A percentile compares a stretch with the other conserved stretches of the same genome.
These are phyloP conservation scores for Talaromyces sp. DNA, from an alignment of 2,329 filamentous ascomycete species.

Conservation along the genomic window DNA sequence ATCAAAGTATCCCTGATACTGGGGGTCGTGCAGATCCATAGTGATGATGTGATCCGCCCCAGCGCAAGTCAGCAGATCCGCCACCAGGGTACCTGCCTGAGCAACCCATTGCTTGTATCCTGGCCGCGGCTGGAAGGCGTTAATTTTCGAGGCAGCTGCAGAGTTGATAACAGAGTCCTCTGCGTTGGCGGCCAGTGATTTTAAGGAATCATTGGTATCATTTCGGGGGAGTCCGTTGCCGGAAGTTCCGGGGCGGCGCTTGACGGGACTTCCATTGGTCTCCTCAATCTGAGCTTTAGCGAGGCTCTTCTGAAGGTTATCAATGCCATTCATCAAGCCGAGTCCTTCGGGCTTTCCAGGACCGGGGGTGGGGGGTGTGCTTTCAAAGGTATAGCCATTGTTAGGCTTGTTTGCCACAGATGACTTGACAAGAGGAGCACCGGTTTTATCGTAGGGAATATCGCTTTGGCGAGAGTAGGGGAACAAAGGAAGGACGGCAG, in stretches of 20 bases:
- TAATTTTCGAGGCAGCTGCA: constrained; percentile 54
- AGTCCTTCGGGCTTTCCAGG: constrained; percentile 69
- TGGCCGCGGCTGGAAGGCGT: constrained; percentile 76
- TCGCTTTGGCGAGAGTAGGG: constrained; percentile 97
- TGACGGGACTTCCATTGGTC: constrained; percentile 45
- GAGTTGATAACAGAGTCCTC: constrained; percentile 67
- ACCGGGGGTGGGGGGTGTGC: constrained; percentile 81
- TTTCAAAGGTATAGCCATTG: constrained; percentile 81
- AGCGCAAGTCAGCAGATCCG: constrained; percentile 90
- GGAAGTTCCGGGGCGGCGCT: constrained; percentile 38
- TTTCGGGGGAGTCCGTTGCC: constrained; percentile 44
- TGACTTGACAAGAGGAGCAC: constrained; percentile 79
- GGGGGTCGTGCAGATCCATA: constrained; percentile 93
- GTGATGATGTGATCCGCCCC: constrained; percentile 97
- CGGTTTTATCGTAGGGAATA: constrained; percentile 93
- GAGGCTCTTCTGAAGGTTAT: constrained; percentile 72
- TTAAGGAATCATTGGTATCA: constrained; percentile 42
- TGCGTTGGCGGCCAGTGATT: constrained; percentile 43
- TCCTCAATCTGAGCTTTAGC: constrained; percentile 67
- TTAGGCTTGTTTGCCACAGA: constrained; percentile 47
- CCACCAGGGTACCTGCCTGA: constrained; percentile 91
- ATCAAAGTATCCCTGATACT: constrained; percentile 99
- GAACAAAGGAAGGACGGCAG: constrained; percentile 91
- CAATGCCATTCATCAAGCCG: constrained; percentile 68
- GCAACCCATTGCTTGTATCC: constrained; percentile 99